A percentile compares a stretch with the other conserved stretches of the same genome.
Evolutionary conservation across 208 protist genomes (phyloP).

Genomic region (Crithidia brevicula): DNA sequence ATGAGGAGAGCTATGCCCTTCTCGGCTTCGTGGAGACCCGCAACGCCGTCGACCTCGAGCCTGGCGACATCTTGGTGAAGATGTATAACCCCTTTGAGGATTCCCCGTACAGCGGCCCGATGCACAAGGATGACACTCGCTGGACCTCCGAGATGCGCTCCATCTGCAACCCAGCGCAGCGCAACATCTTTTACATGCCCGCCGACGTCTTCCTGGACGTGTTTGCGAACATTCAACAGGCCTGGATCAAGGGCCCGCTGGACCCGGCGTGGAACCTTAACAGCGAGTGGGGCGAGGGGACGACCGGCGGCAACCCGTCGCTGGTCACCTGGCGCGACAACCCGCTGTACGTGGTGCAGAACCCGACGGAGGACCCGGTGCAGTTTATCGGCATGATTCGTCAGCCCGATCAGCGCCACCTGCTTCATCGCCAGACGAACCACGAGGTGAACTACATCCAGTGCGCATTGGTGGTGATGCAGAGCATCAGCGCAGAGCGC

Average conservation of each 20-base stretch:
- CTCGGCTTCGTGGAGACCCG: conserved; percentile 53
- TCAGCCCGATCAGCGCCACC: conserved; percentile 80
- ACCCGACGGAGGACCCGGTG: conserved; percentile 48
- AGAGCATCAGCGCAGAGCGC: conserved; percentile 38
- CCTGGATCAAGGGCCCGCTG: conserved; percentile 38
- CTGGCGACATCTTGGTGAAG: conserved; percentile 68
- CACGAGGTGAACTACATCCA: conserved; percentile 78
- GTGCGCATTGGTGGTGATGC: conserved; percentile 57
- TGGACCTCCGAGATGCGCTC: conserved; percentile 56
- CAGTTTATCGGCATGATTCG: conserved; percentile 77
- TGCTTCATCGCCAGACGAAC: conserved; percentile 65
- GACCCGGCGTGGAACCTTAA: conserved; percentile 63
- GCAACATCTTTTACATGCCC: conserved; percentile 71
- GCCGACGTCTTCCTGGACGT: conserved; percentile 54
- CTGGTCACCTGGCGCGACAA: conserved; percentile 74
- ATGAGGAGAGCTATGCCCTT: conserved; percentile 67
- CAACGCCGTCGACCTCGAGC: conserved; percentile 40
- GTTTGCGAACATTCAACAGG: conserved; percentile 58
- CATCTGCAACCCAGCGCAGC: conserved; percentile 43
- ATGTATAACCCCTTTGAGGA: conserved; percentile 79
- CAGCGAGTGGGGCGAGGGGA: conserved; percentile 70
- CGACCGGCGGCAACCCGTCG: conserved; percentile 68
- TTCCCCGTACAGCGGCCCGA: conserved; percentile 60
- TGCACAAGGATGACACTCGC: conserved; percentile 54
- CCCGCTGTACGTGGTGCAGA: conserved; percentile 67